A percentile compares a stretch with the other conserved stretches of the same genome.
These are phyloP conservation scores for Hypomyces rosellus DNA, from an alignment of 2,329 filamentous ascomycete species.

Conservation along the genomic window DNA sequence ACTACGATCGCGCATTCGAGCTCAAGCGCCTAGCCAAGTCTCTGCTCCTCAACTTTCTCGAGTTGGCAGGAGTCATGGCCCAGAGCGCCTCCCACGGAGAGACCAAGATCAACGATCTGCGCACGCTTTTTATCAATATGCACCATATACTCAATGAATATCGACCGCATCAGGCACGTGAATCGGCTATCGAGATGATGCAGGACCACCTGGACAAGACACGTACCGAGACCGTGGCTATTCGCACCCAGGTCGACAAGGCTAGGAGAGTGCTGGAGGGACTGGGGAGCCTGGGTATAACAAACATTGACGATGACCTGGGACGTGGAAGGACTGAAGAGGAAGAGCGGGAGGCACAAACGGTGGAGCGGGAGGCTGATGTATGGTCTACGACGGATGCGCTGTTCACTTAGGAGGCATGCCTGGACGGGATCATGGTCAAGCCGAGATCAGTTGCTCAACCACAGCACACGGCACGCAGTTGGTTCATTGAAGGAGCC, in stretches of 20 bases:
- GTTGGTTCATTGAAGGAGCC: no score
- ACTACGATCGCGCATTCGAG: slow-evolving; percentile 58
- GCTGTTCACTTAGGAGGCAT: slow-evolving; percentile 27
- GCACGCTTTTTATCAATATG: slow-evolving; percentile 81
- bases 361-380: slow-evolving; percentile 24
- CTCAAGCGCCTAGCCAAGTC: slow-evolving; percentile 77
- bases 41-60: slow-evolving; percentile 80
- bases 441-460: no score
- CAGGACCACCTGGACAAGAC: slow-evolving; percentile 72
- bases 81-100: slow-evolving; percentile 42
- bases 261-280: slow-evolving; percentile 68
- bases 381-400: slow-evolving; percentile 39
- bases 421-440: no score
- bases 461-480: no score
- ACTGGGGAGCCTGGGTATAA: slow-evolving; percentile 47
- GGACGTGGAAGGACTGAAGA: slow-evolving; percentile 4
- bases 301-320: slow-evolving; percentile 10
- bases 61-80: slow-evolving; percentile 56
- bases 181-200: slow-evolving; percentile 82
- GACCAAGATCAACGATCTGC: slow-evolving; percentile 70
- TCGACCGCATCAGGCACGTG: slow-evolving; percentile 83
- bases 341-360: slow-evolving; percentile 13
- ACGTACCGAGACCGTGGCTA: slow-evolving; percentile 64
- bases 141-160: slow-evolving; percentile 94
- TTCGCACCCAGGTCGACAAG: slow-evolving; percentile 62